Percentiles rank a stretch among this genome's conserved stretches.
Conservation (phyloP, 164 flowering plant species). For the Sedum album region DNA sequence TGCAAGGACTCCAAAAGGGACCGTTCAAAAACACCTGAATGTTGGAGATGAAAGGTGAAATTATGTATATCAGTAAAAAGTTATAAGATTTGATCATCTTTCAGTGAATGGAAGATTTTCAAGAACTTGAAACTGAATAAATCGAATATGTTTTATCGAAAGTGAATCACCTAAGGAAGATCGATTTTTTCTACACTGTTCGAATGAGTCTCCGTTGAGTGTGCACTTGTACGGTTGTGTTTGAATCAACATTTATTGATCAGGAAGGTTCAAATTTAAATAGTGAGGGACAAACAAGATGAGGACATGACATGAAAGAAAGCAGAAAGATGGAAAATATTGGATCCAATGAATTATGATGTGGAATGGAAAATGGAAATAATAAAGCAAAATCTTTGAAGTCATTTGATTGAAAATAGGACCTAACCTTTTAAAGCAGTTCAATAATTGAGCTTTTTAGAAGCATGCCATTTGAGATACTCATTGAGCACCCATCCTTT, state of each 20-base stretch:
- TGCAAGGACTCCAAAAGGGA: constrained; percentile 74
- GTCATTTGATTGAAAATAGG: background rate
- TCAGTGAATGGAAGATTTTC: background rate
- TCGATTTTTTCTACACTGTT: background rate
- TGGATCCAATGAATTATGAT: background rate
- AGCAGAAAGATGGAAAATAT: background rate
- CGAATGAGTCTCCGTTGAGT: background rate
- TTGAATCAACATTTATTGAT: background rate
- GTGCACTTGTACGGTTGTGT: background rate
- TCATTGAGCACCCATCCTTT: background rate
- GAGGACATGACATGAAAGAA: background rate
- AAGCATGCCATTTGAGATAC: constrained; percentile 4
- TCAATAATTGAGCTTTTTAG: constrained; percentile 3
- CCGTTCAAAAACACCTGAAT: constrained; percentile 81
- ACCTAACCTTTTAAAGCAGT: background rate
- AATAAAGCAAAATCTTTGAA: background rate
- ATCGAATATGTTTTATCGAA: too few relatives aligned
- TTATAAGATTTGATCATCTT: background rate
- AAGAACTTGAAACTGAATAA: too few relatives aligned
- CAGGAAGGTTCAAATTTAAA: background rate
- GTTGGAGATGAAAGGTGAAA: constrained; percentile 25
- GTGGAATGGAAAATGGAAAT: background rate
- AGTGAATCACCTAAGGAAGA: background rate
- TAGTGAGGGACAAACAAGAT: background rate
- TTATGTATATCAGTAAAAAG: background rate